Evolutionary conservation across 345 rosid species (phyloP).

Genomic region (Syzygium aromaticum): DNA sequence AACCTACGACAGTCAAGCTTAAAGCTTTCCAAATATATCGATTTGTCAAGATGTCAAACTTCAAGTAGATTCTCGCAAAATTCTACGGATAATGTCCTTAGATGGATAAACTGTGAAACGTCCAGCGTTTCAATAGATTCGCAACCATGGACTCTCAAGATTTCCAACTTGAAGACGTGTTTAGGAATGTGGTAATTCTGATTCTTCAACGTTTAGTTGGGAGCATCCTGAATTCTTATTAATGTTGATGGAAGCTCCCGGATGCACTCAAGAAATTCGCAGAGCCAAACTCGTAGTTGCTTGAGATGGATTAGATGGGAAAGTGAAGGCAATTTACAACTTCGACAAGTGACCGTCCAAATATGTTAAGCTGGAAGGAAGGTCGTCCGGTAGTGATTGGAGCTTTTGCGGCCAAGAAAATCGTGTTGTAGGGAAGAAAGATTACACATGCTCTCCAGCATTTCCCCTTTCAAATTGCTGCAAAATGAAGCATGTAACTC

Average conservation of each 20-base stretch:
- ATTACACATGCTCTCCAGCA: background rate
- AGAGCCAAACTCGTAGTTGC: accelerated
- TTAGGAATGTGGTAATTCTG: background rate
- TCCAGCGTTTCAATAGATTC: background rate
- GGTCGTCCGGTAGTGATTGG: background rate
- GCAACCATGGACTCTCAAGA: accelerated
- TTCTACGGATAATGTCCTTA: background rate
- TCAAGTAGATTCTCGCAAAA: background rate
- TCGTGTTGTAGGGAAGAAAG: background rate
- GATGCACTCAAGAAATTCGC: background rate
- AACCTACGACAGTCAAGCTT: accelerated
- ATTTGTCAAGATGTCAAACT: background rate
- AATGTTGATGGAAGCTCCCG: background rate
- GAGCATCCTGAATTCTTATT: background rate
- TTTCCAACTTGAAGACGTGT: background rate
- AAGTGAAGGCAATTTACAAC: background rate
- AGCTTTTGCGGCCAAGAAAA: accelerated
- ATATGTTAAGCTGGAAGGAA: background rate
- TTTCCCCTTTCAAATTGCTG: background rate
- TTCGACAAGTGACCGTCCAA: background rate
- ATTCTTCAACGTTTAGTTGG: background rate
- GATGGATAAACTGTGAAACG: background rate
- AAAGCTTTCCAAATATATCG: background rate
- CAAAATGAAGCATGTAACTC: background rate
- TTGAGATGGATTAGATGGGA: background rate